Evolutionary conservation across 306 rosid genomes (phyloP).

Genomic region (Fagus crenata): DNA sequence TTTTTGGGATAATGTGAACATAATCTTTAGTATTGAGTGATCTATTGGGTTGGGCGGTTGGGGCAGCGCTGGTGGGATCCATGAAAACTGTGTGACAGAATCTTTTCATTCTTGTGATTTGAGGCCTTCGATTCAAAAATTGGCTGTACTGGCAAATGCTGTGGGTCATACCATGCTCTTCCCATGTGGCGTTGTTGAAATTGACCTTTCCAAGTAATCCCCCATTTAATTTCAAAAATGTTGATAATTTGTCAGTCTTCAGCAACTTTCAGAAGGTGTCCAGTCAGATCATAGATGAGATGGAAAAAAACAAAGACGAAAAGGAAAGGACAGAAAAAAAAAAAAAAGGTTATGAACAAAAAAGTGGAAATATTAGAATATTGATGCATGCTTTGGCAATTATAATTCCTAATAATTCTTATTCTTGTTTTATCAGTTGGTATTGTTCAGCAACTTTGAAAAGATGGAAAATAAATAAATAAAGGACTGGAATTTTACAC

Average conservation of each 20-base stretch:
- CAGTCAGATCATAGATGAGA: not conserved
- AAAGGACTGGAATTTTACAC: no score
- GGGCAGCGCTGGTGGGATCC: constrained; percentile 67
- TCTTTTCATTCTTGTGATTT: constrained; percentile 34
- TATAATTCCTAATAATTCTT: no score
- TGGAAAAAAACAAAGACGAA: not conserved
- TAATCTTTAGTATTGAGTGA: constrained; percentile 19
- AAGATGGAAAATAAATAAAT: no score
- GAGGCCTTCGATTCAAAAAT: constrained; percentile 46
- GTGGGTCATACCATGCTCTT: constrained; percentile 28
- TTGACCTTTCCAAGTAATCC: not conserved
- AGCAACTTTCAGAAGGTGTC: not conserved
- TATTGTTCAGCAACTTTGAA: no score
- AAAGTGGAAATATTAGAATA: no score
- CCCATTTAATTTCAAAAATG: not conserved
- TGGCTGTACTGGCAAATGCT: constrained; percentile 23
- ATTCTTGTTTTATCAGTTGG: no score
- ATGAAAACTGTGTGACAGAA: constrained; percentile 44
- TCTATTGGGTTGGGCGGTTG: constrained; percentile 41
- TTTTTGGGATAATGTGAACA: constrained; percentile 39
- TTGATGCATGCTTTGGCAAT: no score
- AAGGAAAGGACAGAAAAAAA: not conserved
- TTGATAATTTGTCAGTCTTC: not conserved
- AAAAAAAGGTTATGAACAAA: no score
- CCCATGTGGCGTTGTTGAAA: constrained; percentile 42